Evolutionary conservation across 345 rosid species (phyloP).

Genomic region (Acer yangbiense): DNA sequence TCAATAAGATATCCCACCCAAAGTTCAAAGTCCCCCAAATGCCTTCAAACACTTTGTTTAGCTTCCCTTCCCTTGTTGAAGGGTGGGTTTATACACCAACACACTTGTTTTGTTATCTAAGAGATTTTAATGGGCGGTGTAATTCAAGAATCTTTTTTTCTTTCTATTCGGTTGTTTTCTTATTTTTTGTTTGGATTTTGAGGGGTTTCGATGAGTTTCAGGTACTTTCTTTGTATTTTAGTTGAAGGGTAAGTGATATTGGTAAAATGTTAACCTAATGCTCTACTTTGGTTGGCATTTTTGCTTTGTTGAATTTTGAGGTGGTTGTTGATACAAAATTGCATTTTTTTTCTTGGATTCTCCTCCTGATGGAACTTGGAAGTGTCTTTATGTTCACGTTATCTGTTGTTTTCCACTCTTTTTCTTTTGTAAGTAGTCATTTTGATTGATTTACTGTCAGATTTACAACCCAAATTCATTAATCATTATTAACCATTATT

Average conservation of each 20-base stretch:
- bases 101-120: no score
- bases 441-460: neutral
- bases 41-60: no score
- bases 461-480: neutral
- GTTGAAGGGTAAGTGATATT: neutral
- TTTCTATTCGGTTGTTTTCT: no score
- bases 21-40: neutral
- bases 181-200: neutral
- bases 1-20: neutral
- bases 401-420: conserved; percentile 3
- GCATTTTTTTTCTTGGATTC: conserved; percentile 20
- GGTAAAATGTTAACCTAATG: no score
- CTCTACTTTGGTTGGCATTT: no score
- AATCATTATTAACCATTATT: neutral
- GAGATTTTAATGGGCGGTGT: no score
- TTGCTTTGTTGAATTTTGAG: conserved; percentile 1
- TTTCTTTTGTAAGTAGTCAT: neutral
- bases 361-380: neutral
- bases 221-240: neutral
- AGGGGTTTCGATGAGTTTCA: neutral
- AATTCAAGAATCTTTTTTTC: no score
- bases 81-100: neutral
- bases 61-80: no score
- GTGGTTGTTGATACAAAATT: neutral
- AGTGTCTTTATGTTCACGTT: neutral